Evolutionary conservation across 352 stramenopile genomes (phyloP).

Genomic region (Globisporangium emineosum): DNA sequence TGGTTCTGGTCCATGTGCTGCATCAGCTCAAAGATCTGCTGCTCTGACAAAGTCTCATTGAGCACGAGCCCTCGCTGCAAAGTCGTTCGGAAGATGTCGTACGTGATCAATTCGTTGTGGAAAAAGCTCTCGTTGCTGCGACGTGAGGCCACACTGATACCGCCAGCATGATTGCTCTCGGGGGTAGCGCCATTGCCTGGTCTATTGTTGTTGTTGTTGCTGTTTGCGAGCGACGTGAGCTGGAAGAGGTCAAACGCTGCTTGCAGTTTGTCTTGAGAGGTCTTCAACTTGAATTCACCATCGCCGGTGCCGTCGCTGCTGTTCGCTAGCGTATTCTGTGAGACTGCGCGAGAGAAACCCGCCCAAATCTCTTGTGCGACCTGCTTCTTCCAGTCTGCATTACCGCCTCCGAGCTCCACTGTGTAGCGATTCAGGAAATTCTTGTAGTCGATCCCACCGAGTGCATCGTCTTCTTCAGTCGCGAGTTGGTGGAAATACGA

Average conservation of each 20-base stretch:
- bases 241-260: conserved; percentile 74
- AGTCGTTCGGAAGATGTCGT: conserved; percentile 74
- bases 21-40: conserved; percentile 93
- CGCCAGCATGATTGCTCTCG: conserved; percentile 17
- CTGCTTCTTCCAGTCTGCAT: conserved; percentile 65
- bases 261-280: conserved; percentile 58
- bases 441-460: conserved; percentile 58
- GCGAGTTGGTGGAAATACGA: conserved; percentile 72
- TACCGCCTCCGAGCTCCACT: conserved; percentile 52
- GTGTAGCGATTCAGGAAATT: conserved; percentile 76
- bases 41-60: conserved; percentile 66
- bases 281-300: conserved; percentile 45
- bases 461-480: conserved; percentile 30
- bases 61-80: conserved; percentile 63
- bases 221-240: conserved; percentile 9
- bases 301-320: conserved; percentile 5
- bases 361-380: conserved; percentile 70
- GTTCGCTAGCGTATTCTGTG: conserved; percentile 19
- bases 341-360: conserved; percentile 59
- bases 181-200: background rate
- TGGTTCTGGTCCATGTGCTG: conserved; percentile 89
- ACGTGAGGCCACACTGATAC: conserved; percentile 28
- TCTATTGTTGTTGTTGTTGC: background rate
- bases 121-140: conserved; percentile 47
- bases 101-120: conserved; percentile 56